Base-by-base conservation (phyloP, 257 asterid species). In the Schizonepeta tenuifolia region DNA sequence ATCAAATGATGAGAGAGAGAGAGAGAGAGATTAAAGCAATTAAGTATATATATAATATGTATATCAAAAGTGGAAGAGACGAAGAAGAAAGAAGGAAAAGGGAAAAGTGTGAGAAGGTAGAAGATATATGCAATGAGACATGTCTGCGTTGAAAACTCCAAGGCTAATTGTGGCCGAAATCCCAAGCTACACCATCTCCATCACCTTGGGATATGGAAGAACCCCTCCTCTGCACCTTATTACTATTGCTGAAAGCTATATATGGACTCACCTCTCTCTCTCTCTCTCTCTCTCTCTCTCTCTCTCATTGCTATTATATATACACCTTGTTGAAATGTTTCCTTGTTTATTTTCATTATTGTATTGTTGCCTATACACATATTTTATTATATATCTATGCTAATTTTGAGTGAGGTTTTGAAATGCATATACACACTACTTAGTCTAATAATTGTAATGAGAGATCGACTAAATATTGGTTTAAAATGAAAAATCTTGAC, bases 111-210 rank as follows among this genome's bases (percentile, higher is more conserved):
- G n/a, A n/a, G 3, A 56, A 20, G 36, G 66, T 22, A 11, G 13
- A 12, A 21, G 28, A 17, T 3, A 65, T 33, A 70, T 81, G 81
- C 85, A 84, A 43, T 73, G 79, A 74, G 83, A 80, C 78, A 82
- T 83, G 80, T 82, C 85, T 79, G 86, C 72, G 85, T 87, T 82
- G 96, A 87, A 69, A 89, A 87, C 94, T 85, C 85, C 90, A 77
- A 89, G 83, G 43, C n/a, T 9, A 0, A 7, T 31, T 74, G 60
- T 83, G 82, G 64, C 83, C 81, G 46, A 83, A 72, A 74, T 72
- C 85, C 79, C 82, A 80, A 71, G 5, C 57, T 41, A 65, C 7
- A 4, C 36, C 36, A 31, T 0, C 36, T 4, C 36, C 35, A 31
- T 3, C 36, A 31, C 77, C 80, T 61, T 69, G 71, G 81, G 85